Percentiles rank a stretch among this genome's conserved stretches.
phyloP scores from a whole-genome alignment of 2,329 filamentous ascomycete species.

The Colletotrichum australisinense region DNA sequence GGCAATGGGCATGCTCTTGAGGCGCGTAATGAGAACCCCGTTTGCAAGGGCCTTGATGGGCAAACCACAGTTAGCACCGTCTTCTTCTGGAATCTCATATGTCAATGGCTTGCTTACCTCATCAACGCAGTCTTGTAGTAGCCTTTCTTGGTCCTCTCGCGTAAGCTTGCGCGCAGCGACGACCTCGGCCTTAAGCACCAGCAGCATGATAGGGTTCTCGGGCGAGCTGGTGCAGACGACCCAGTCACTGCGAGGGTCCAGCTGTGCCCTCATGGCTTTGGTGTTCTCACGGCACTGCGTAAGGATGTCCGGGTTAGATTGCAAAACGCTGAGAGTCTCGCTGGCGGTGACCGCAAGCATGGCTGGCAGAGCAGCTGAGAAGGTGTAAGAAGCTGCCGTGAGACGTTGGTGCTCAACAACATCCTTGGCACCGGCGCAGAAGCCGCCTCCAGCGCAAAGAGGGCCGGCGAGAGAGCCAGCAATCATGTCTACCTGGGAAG shows the following conservation, averaged over 20 bases:
- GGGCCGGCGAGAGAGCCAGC: slow-evolving; percentile 91
- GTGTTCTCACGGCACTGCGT: slow-evolving; percentile 86
- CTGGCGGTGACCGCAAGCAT: slow-evolving; percentile 96
- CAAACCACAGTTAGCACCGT: slow-evolving; percentile 5
- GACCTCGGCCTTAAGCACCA: slow-evolving; percentile 86
- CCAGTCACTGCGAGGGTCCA: slow-evolving; percentile 96
- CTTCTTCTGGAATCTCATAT: neutral
- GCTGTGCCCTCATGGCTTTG: slow-evolving; percentile 83
- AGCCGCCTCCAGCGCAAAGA: slow-evolving; percentile 92
- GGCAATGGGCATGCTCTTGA: slow-evolving; percentile 81
- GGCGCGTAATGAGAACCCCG: slow-evolving; percentile 86
- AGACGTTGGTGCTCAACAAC: slow-evolving; percentile 98
- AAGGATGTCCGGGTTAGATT: slow-evolving; percentile 87
- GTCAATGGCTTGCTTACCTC: slow-evolving; percentile 75
- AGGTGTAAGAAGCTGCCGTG: slow-evolving; percentile 91
- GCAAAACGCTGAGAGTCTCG: slow-evolving; percentile 87
- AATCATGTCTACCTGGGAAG: slow-evolving; percentile 95
- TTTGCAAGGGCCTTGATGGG: slow-evolving; percentile 78
- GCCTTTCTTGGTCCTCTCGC: slow-evolving; percentile 81
- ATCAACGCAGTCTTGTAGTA: slow-evolving; percentile 93
- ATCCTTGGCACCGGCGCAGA: slow-evolving; percentile 91
- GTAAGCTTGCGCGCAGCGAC: slow-evolving; percentile 76
- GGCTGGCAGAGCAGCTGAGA: slow-evolving; percentile 92
- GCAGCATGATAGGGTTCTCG: slow-evolving; percentile 89
- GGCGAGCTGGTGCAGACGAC: slow-evolving; percentile 81